Evolutionary conservation across 2,329 filamentous ascomycete genomes (phyloP).

Genomic region (Teratosphaeria destructans): DNA sequence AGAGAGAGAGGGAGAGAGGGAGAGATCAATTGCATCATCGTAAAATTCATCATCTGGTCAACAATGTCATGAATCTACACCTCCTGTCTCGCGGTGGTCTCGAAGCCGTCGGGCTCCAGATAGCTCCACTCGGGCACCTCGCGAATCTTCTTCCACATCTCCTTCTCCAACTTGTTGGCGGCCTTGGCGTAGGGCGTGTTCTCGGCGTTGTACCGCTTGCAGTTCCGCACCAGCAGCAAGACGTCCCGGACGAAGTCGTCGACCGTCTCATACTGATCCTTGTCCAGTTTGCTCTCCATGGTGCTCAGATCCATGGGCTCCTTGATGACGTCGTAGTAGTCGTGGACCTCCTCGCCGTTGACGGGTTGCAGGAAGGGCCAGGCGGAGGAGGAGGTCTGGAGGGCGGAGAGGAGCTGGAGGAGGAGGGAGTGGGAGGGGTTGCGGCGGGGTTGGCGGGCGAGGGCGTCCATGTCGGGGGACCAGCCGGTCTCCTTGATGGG

Average conservation of each 20-base stretch:
- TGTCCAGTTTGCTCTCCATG: constrained; percentile 92
- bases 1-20: too few relatives aligned
- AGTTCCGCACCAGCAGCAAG: constrained; percentile 85
- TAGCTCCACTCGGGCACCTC: constrained; percentile 78
- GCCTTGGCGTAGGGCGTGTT: constrained; percentile 90
- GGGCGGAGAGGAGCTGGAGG: constrained; percentile 81
- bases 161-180: constrained; percentile 85
- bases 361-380: constrained; percentile 95
- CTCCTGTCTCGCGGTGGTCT: constrained; percentile 17
- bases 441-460: constrained; percentile 87
- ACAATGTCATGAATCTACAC: background rate
- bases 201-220: constrained; percentile 91
- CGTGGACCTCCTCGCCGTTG: constrained; percentile 90
- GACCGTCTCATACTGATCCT: constrained; percentile 79
- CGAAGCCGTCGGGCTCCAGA: constrained; percentile 27
- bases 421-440: constrained; percentile 95
- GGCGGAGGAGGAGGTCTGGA: constrained; percentile 84
- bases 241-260: constrained; percentile 90
- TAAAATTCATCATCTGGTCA: background rate
- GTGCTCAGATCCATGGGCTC: constrained; percentile 94
- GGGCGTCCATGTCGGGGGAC: constrained; percentile 95
- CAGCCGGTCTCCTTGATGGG: constrained; percentile 87
- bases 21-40: background rate
- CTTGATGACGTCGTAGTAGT: constrained; percentile 98
- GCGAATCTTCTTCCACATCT: constrained; percentile 88